Base-by-base conservation (phyloP, 108 stramenopile genomes). In the Nitzschia sp. region DNA sequence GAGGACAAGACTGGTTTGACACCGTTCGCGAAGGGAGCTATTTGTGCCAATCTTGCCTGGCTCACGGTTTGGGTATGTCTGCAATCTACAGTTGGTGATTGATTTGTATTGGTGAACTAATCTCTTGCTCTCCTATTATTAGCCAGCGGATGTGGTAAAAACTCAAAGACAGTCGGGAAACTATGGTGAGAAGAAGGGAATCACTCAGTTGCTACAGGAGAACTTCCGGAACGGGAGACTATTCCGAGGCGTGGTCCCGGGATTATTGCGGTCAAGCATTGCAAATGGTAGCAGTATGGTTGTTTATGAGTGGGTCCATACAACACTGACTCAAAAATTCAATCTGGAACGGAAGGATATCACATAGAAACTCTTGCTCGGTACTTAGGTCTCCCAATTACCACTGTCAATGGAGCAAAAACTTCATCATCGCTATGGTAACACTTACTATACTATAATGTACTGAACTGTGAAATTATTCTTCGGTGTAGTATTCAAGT, bases 21-120 rank as follows among this genome's bases (percentile, higher is more conserved):
- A 2, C 84, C 92, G 6, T 91, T 91, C 48, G 53, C 80, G 25
- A 88, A 81, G 51, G 92, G 90, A 21, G 92, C 88, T 0, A 76
- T 91, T 17, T 94, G 92, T 64, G 78, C 85, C 9, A 91, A 88
- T 58, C 26, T 90, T 41, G 90, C 90, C 5, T 94, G 92, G 92
- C 29, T 91, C 12, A 91, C 88, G 1, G 52, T 89, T 9, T 94
- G 90, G 90, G 64, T 65, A 25, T 26, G 64, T 65, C 10, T 38
- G 2, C 25, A 48, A 22, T 15, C 38, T 10, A 43, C 22, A n/a
- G 11, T 58, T 24, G 3, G 25, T 55, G 54, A 5, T 7, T 3
- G 12, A 26, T 55, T 6, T 22, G 15, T 21, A 19, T 55, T 21
- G 12, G 21, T 25, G 3, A 3, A 22, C 54, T 20, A 8, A 19